A percentile compares a stretch with the other conserved stretches of the same genome.
Evolutionary conservation across 768 basidiomycete species (phyloP).

Genomic region (Pulveroboletus sp.): DNA sequence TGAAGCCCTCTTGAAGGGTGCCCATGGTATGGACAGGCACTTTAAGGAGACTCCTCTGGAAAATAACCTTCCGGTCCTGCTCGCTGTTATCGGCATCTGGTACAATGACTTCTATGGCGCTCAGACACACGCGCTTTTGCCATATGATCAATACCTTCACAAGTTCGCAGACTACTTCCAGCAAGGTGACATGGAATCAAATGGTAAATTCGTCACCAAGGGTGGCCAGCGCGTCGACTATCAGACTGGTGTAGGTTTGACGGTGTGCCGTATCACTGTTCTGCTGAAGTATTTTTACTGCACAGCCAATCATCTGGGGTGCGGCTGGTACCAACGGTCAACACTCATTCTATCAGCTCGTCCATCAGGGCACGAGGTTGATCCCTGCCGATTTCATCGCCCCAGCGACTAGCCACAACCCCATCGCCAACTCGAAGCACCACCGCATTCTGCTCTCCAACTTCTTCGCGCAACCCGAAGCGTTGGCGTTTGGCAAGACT

Average conservation of each 20-base stretch:
- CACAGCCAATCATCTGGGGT: constrained; percentile 97
- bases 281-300: neutral
- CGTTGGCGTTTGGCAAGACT: constrained; percentile 95
- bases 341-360: constrained; percentile 98
- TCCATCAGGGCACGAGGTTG: constrained; percentile 91
- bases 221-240: constrained; percentile 88
- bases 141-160: constrained; percentile 98
- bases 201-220: constrained; percentile 96
- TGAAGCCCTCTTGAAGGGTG: constrained; percentile 81
- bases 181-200: constrained; percentile 99
- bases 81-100: constrained; percentile 92
- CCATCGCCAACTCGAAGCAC: constrained; percentile 80
- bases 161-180: constrained; percentile 99
- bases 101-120: constrained; percentile 98
- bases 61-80: constrained; percentile 85
- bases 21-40: constrained; percentile 97
- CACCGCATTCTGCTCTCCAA: constrained; percentile 97
- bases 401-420: constrained; percentile 86
- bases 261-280: neutral
- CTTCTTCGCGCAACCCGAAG: constrained; percentile 98
- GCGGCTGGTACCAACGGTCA: constrained; percentile 98
- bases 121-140: constrained; percentile 92
- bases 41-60: constrained; percentile 87
- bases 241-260: constrained; percentile 82
- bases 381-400: constrained; percentile 92